Base-by-base conservation (phyloP, 768 basidiomycete genomes). In the Naematelia aurantialba region DNA sequence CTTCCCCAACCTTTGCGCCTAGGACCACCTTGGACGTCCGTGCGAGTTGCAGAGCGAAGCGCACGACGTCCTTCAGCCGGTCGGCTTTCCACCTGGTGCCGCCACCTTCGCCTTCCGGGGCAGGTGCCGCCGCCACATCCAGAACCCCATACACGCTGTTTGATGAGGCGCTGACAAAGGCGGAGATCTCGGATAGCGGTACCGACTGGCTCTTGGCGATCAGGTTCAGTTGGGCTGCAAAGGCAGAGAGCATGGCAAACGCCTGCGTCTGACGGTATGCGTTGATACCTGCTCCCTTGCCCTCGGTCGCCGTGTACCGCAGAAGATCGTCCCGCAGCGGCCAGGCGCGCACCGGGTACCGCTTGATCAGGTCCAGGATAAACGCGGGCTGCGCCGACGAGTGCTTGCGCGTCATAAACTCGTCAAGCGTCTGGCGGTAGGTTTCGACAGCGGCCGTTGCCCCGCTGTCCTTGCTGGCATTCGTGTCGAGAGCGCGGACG, bases 401-500 rank as follows among this genome's bases (percentile, higher is more conserved):
- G 45, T 85, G 83, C 79, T 94, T 96, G 59, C 89, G 83, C 4
- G 84, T 85, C 59, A 87, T 80, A 68, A 89, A 93, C 73, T 94
- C 89, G 17, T 79, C 70, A 13, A 93, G 75, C 0, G 89, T 89
- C 62, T 78, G 77, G 49, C 79, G 81, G 73, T 94, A 93, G 5
- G 80, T 75, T n/a, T 78, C 72, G 1, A 83, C 61, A 8, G 87
- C 80, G 13, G 46, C 49, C 11, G 47, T 48, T 3, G 45, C 45
- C 31, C 5, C 10, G 5, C 44, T 14, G 8, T 21, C 31, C 30
- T 39, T 13, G 2, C 60, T n/a, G 12, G 55, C 29, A n/a, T n/a
- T n/a, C 1, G 59, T 39, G 25, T 71, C 63, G 52, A 85, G 79
- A 1, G 84, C 75, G 64, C 83, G 83, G 25, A 84, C 79, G 14